Evolutionary conservation across 306 rosid species (phyloP), one percentile per base, ranked within the genome.

Genomic region (Acacia melanoxylon): DNA sequence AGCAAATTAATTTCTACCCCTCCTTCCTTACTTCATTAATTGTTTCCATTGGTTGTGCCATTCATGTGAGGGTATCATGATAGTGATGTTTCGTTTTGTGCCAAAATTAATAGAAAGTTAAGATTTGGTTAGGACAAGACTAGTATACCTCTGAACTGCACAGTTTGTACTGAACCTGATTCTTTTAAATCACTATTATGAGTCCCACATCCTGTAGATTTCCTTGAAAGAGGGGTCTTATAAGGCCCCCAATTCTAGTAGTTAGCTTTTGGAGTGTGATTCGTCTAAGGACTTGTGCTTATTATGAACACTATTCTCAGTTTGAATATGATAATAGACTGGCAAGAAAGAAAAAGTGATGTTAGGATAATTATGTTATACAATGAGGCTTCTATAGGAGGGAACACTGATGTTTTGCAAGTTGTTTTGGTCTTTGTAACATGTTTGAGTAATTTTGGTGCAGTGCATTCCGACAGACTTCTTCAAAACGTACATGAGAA

Each of bases 261-360:
- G 40, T 5, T 35, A 3, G 4, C 40, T 35, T 35, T 35, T 35
- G 7, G 6, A 5, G 5, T 35, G 1, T 4, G 1, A 7, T 35
- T 35, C 0, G 5, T 5, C 6, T 5, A 0, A 33, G 5, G 6
- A 33, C 37, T 33, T 33, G 5, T 33, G 5, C 37, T 33, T 33
- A 4, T 33, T 33, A 4, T 5, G 4, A 0, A 4, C 6, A 4
- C 0, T 4, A 1, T 0, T 27, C 0, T 1, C 1, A 33, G 37
- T 33, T 33, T 33, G 37, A 33, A 33, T 33, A 33, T 4, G n/a
- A n/a, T n/a, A n/a, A n/a, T n/a, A n/a, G n/a, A n/a, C n/a, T n/a
- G n/a, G n/a, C 29, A 22, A 56, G 63, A n/a, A 56, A 54, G 62
- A n/a, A 54, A 54, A 54, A 56, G 56, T 56, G 63, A 56, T 8